Base-by-base conservation (phyloP, 2,329 filamentous ascomycete genomes). In the Diaporthe sp. region DNA sequence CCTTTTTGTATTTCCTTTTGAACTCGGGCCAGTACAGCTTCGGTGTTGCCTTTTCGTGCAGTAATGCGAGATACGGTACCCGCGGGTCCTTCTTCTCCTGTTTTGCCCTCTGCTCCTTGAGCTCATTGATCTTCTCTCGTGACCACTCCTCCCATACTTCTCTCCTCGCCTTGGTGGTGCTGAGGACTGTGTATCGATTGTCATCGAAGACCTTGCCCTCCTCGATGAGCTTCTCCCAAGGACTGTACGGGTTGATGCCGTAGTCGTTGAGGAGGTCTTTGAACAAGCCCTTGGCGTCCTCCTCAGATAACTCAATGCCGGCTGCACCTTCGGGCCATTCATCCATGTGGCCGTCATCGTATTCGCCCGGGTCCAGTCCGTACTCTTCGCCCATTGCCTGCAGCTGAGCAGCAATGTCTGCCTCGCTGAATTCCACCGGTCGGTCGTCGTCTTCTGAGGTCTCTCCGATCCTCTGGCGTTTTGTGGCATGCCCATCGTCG, bases 21-120 rank as follows among this genome's bases (percentile, higher is more conserved):
- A 99, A 99, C 82, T 99, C 97, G 0, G 95, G 93, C 97, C 97
- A 99, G 87, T 98, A 99, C 1, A 99, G 89, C 85, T 98, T 98
- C 0, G 95, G 93, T 0, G 93, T 97, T 0, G 96, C 96, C 79
- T 95, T 91, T 67, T 93, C 91, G 78, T 96, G 92, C 42, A 99
- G 87, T 78, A 99, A 94, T 0, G 90, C 90, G 76, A 98, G 86
- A 83, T 97, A 99, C 0, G 93, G 92, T 78, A 98, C 93, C 62
- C 90, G 89, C 1, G 97, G 96, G 80, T 98, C 95, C 78, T 91
- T 91, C 86, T 95, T 96, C 83, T 94, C 93, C 81, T 95, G 91
- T 77, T 90, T 92, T 34, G 93, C 93, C 75, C 94, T 92, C 80
- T 90, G 90, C 79, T 94, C 93, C 82, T 93, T 94, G 17, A 96